These are phyloP conservation scores for Xylaria digitata DNA, from an alignment of 2,329 filamentous ascomycete species.

Conservation along the genomic window DNA sequence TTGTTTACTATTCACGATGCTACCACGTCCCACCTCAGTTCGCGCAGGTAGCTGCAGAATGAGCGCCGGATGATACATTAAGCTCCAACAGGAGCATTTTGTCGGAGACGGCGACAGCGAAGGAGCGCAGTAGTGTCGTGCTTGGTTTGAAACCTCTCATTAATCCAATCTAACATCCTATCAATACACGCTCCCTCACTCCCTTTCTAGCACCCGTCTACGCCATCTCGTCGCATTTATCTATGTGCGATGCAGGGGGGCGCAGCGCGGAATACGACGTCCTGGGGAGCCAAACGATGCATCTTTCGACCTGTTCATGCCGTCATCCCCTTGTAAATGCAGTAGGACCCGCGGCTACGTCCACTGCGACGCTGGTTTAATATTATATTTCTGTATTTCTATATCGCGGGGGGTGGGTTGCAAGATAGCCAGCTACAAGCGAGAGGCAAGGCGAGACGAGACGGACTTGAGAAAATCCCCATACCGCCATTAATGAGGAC, in stretches of 20 bases:
- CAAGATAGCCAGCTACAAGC: constrained; percentile 23
- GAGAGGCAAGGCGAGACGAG: constrained; percentile 2
- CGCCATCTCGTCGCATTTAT: constrained; percentile 34
- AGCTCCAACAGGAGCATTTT: constrained; percentile 17
- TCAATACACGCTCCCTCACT: constrained; percentile 9
- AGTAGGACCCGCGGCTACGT: constrained; percentile 33
- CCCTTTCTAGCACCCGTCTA: constrained; percentile 16
- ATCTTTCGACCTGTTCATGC: constrained; percentile 28
- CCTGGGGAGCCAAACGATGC: constrained; percentile 29
- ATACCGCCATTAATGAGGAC: not conserved
- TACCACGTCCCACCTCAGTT: constrained; percentile 29
- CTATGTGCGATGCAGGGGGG: constrained; percentile 36
- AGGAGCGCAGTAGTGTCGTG: constrained; percentile 26
- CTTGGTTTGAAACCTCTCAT: constrained; percentile 20
- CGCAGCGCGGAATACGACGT: constrained; percentile 37
- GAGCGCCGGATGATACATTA: constrained; percentile 18
- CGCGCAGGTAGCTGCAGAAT: constrained; percentile 16
- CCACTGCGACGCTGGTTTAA: constrained; percentile 24
- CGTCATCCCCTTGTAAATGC: constrained; percentile 25
- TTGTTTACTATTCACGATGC: constrained; percentile 33
- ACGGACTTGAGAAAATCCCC: not conserved
- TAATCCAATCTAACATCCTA: constrained; percentile 11
- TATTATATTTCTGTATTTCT: constrained; percentile 6
- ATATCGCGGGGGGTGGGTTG: constrained; percentile 13
- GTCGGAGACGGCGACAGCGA: constrained; percentile 35